Conservation (phyloP, 2,329 filamentous ascomycete genomes). For the Keithomyces neogunnii region DNA sequence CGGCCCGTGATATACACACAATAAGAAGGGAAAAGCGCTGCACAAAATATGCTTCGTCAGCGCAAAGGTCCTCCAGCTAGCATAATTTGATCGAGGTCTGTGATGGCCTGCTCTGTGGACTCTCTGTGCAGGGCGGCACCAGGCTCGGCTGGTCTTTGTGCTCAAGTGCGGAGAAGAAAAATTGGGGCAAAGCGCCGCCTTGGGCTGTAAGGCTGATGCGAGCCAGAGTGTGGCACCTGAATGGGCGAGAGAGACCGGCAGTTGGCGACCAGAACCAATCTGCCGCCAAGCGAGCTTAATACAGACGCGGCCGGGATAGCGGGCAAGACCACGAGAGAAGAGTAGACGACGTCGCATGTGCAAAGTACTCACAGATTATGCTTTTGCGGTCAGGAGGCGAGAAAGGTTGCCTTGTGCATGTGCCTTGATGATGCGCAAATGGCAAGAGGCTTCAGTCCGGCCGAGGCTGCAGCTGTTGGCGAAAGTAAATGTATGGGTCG, state of each 20-base stretch:
- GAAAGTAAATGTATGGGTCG: neutral
- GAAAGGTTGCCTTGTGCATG: too few relatives aligned
- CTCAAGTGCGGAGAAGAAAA: constrained; percentile 3
- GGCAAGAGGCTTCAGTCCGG: too few relatives aligned
- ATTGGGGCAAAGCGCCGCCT: neutral
- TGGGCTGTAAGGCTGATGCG: constrained; percentile 1
- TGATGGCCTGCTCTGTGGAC: neutral
- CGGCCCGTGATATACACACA: neutral
- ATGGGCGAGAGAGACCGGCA: neutral
- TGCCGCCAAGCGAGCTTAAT: too few relatives aligned
- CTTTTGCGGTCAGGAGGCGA: too few relatives aligned
- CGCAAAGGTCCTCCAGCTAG: neutral
- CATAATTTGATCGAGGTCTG: neutral
- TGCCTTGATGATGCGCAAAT: too few relatives aligned
- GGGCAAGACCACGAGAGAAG: too few relatives aligned
- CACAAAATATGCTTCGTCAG: neutral
- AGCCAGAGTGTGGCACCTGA: neutral
- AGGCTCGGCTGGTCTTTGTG: neutral
- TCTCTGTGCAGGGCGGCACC: neutral
- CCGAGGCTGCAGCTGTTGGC: neutral
- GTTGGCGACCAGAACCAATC: neutral
- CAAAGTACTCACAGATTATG: too few relatives aligned
- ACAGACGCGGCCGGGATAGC: too few relatives aligned
- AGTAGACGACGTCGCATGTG: too few relatives aligned
- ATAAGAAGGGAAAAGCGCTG: neutral